Evolutionary conservation across 192 early-diverging fungal species (phyloP).

Genomic region (Funneliformis geosporum): DNA sequence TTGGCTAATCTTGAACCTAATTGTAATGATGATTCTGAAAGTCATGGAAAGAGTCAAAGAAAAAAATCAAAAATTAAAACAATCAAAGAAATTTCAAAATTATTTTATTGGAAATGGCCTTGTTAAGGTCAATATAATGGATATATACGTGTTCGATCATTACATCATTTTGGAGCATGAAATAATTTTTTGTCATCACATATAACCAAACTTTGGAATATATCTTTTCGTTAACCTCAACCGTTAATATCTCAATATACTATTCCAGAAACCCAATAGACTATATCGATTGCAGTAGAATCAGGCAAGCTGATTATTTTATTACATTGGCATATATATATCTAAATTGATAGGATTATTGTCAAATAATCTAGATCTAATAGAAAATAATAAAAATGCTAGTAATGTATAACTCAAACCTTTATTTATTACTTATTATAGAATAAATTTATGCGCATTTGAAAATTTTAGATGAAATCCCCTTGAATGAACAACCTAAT

Average conservation of each 20-base stretch:
- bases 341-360: no score
- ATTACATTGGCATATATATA: no score
- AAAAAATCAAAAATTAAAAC: constrained; percentile 1
- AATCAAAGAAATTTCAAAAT: constrained; percentile 1
- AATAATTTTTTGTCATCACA: not conserved
- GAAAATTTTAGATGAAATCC: no score
- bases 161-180: not conserved
- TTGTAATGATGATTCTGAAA: not conserved
- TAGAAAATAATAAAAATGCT: no score
- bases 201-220: not conserved
- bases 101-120: constrained; percentile 1
- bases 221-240: not conserved
- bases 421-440: no score
- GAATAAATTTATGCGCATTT: no score
- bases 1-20: no score
- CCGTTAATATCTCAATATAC: not conserved
- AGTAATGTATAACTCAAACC: no score
- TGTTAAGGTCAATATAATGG: not conserved
- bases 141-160: not conserved
- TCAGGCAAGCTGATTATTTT: not conserved
- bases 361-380: no score
- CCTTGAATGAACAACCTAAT: no score
- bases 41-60: not conserved
- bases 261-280: not conserved
- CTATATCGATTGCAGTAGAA: not conserved